Percentiles rank a stretch among this genome's conserved stretches.
Evolutionary conservation across 1,139 yeast genomes (phyloP).

Genomic region (Wickerhamomyces sp.): DNA sequence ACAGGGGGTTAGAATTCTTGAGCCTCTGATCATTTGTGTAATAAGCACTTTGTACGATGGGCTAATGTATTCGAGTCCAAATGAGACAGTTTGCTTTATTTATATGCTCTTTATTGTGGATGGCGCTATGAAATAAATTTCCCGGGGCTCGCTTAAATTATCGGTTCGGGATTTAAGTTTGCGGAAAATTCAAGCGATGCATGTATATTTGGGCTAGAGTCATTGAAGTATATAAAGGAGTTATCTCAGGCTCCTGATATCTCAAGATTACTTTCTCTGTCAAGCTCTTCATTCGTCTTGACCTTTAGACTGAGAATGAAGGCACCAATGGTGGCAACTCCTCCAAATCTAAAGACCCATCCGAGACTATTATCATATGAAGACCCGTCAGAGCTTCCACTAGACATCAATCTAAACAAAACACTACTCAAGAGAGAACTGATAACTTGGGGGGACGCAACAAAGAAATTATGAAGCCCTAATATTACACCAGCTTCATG

Average conservation of each 20-base stretch:
- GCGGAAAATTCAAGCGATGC: background rate
- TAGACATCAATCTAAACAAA: constrained; percentile 30
- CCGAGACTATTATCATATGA: constrained; percentile 34
- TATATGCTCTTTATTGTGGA: background rate
- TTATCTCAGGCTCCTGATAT: background rate
- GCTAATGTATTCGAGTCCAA: too few relatives aligned
- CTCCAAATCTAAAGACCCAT: constrained; percentile 46
- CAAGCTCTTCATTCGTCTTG: constrained; percentile 29
- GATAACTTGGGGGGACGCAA: constrained; percentile 44
- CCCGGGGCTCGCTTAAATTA: background rate
- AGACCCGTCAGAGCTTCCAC: constrained; percentile 13
- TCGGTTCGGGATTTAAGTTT: background rate
- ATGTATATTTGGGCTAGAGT: background rate
- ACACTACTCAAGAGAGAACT: constrained; percentile 38
- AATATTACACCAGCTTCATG: constrained; percentile 43
- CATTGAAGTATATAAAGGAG: background rate
- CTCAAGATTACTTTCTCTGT: constrained; percentile 25
- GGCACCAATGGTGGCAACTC: constrained; percentile 38
- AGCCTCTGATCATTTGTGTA: background rate
- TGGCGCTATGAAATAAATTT: background rate
- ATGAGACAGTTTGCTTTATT: too few relatives aligned
- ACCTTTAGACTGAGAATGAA: constrained; percentile 30
- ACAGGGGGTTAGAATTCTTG: background rate
- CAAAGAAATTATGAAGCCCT: constrained; percentile 45
- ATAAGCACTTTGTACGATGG: too few relatives aligned